A percentile compares a stretch with the other conserved stretches of the same genome.
Conservation (phyloP, 345 rosid species). For the Pugionium cornutum region DNA sequence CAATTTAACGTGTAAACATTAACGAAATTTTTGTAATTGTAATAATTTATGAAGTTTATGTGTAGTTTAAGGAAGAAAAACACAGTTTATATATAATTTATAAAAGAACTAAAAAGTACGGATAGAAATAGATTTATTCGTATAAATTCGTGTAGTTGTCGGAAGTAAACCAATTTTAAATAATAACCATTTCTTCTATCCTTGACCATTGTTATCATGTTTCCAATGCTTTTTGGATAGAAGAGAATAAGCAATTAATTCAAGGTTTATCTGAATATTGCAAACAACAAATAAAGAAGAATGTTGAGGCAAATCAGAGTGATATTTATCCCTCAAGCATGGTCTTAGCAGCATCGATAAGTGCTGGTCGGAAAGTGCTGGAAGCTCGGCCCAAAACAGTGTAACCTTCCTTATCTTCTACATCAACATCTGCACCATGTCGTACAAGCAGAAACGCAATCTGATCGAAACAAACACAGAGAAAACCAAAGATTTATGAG, state of each 20-base stretch:
- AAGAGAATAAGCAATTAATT: slow-evolving; percentile 4
- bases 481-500: background rate
- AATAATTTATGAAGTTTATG: too few species aligned
- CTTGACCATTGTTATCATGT: background rate
- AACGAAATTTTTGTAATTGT: too few species aligned
- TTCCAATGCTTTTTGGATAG: background rate
- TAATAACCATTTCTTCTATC: background rate
- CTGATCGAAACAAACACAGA: slow-evolving; percentile 40
- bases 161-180: too few species aligned
- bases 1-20: too few species aligned
- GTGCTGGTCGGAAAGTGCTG: slow-evolving; percentile 52
- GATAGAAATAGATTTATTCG: too few species aligned
- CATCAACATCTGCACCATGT: slow-evolving; percentile 89
- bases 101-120: too few species aligned
- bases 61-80: too few species aligned
- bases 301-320: slow-evolving; percentile 1
- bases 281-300: slow-evolving; percentile 12
- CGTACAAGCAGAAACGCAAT: slow-evolving; percentile 77
- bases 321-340: slow-evolving; percentile 71
- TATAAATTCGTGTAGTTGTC: too few species aligned
- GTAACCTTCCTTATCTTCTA: slow-evolving; percentile 92
- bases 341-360: slow-evolving; percentile 73
- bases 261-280: background rate
- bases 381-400: slow-evolving; percentile 93
- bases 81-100: too few species aligned